These are phyloP conservation scores for Pisolithus sp. DNA, from an alignment of 768 basidiomycete species.

Conservation along the genomic window DNA sequence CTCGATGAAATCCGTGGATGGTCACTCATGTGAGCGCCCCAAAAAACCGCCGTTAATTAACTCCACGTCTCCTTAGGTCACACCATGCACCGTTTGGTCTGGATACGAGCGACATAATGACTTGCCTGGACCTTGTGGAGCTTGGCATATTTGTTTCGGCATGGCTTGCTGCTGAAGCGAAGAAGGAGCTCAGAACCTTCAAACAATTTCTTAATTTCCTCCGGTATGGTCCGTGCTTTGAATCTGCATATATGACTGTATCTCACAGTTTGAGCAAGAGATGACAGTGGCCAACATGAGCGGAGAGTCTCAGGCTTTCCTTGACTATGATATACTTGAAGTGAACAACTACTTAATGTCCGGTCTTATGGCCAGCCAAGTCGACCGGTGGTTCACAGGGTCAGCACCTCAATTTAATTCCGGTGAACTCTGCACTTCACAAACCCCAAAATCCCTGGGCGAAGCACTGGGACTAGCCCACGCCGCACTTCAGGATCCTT, in stretches of 20 bases:
- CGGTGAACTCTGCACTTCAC: slow-evolving; percentile 24
- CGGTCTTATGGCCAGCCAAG: slow-evolving; percentile 58
- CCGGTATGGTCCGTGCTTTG: slow-evolving; percentile 51
- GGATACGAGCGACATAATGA: slow-evolving; percentile 39
- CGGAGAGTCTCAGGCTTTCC: slow-evolving; percentile 41
- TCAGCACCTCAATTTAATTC: slow-evolving; percentile 33
- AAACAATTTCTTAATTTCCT: slow-evolving; percentile 77
- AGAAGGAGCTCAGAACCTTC: slow-evolving; percentile 66
- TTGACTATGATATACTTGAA: slow-evolving; percentile 68
- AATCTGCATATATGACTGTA: slow-evolving; percentile 7
- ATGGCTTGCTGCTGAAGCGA: slow-evolving; percentile 63
- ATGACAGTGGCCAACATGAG: slow-evolving; percentile 46
- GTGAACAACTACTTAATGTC: slow-evolving; percentile 74
- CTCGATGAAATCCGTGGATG: slow-evolving; percentile 77
- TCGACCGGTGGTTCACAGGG: slow-evolving; percentile 79
- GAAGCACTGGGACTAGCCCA: slow-evolving; percentile 44
- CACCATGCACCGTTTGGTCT: slow-evolving; percentile 53
- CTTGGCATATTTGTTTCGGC: slow-evolving; percentile 57
- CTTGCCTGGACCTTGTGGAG: slow-evolving; percentile 47
- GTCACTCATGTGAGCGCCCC: slow-evolving; percentile 55
- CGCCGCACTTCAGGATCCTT: slow-evolving; percentile 40
- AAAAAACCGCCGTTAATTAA: slow-evolving; percentile 5
- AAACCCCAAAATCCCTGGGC: slow-evolving; percentile 19
- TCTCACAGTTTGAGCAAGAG: slow-evolving; percentile 29
- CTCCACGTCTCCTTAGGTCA: slow-evolving; percentile 38